These are phyloP conservation scores for Solanum chaucha DNA, from an alignment of 257 asterid genomes.

Conservation along the genomic window DNA sequence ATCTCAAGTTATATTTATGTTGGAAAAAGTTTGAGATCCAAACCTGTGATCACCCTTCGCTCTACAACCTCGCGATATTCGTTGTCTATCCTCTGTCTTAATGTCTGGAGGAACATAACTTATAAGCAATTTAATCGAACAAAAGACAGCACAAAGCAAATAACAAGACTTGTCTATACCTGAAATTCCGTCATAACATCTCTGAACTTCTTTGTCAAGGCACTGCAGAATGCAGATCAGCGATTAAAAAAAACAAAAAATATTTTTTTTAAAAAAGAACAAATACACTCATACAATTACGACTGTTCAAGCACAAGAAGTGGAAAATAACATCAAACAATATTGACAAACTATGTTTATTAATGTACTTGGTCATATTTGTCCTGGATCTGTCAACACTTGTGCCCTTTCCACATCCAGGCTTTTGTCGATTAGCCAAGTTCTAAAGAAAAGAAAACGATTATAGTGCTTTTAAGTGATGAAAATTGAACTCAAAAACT, in stretches of 20 bases:
- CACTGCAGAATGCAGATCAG: conserved; percentile 43
- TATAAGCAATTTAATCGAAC: not conserved
- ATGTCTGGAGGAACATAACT: conserved; percentile 22
- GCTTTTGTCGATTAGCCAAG: conserved; percentile 68
- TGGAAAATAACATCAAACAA: not conserved
- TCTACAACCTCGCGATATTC: conserved; percentile 93
- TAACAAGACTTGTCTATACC: conserved; percentile 22
- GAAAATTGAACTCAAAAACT: not conserved
- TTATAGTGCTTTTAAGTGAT: conserved; percentile 1
- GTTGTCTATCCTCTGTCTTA: conserved; percentile 67
- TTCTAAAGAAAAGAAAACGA: conserved; percentile 28
- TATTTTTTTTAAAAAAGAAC: too few relatives aligned
- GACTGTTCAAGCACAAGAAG: not conserved
- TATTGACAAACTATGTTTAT: not conserved
- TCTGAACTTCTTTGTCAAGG: conserved; percentile 60
- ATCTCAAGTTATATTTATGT: not conserved
- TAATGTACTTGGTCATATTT: conserved; percentile 61
- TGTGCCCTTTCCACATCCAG: conserved; percentile 80
- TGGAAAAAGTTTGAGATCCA: not conserved
- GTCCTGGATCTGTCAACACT: conserved; percentile 85
- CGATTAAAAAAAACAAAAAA: not conserved
- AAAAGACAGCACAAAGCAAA: not conserved
- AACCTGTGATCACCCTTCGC: conserved; percentile 83
- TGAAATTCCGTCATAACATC: conserved; percentile 77
- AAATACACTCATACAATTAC: not conserved